Percentiles rank a stretch among this genome's conserved stretches.
These are phyloP conservation scores for Gymnopilus junonius DNA, from an alignment of 768 basidiomycete species.

Conservation along the genomic window DNA sequence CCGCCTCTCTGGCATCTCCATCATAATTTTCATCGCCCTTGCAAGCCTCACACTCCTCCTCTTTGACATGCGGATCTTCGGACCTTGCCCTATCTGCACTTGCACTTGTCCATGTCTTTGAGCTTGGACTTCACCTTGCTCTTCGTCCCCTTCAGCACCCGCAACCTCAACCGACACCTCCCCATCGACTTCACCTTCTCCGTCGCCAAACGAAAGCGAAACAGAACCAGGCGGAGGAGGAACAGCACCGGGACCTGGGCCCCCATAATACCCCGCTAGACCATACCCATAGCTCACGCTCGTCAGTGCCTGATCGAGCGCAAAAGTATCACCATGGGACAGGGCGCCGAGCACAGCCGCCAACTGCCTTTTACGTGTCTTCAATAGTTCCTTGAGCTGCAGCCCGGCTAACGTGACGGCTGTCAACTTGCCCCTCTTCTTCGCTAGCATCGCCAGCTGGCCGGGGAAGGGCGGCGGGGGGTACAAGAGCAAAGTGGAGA, in stretches of 20 bases:
- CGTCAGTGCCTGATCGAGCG: conserved; percentile 78
- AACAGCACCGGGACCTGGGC: not conserved
- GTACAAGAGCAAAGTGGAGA: conserved; percentile 15
- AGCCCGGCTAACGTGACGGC: conserved; percentile 69
- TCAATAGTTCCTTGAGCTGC: conserved; percentile 77
- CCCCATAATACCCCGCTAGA: conserved; percentile 2
- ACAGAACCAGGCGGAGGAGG: not conserved
- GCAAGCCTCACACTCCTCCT: conserved; percentile 54
- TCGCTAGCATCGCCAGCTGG: conserved; percentile 24
- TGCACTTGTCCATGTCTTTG: conserved; percentile 7
- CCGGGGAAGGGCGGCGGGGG: conserved; percentile 30
- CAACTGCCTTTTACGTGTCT: conserved; percentile 70
- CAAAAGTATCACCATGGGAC: conserved; percentile 69
- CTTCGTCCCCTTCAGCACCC: too few species aligned
- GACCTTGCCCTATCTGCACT: conserved; percentile 17
- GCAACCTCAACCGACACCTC: not conserved
- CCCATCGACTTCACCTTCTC: not conserved
- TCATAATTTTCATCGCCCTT: conserved; percentile 46
- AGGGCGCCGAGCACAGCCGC: conserved; percentile 70
- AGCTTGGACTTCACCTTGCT: too few species aligned
- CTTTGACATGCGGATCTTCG: conserved; percentile 57
- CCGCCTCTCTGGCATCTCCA: conserved; percentile 35
- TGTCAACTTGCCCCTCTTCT: conserved; percentile 49
- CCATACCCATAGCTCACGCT: conserved; percentile 36
- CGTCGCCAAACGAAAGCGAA: not conserved